Conservation (phyloP, 2,329 filamentous ascomycete genomes). For the Cadophora gregata region DNA sequence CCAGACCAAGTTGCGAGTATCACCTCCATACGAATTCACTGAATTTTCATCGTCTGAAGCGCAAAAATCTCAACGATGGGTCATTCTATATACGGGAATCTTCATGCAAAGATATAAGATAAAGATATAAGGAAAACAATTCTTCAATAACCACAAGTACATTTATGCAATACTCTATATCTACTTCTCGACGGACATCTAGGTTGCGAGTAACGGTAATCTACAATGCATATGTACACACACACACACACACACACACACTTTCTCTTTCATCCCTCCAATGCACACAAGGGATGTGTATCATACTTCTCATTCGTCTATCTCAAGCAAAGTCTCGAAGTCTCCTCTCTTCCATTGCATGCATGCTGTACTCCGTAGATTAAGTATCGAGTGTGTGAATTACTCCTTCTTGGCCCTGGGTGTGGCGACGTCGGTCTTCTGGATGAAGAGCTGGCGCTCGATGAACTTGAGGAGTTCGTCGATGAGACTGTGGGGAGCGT, state of each 20-base stretch:
- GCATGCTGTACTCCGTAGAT: background rate
- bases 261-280: background rate
- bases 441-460: constrained; percentile 59
- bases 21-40: too few relatives aligned
- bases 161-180: constrained; percentile 29
- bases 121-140: too few relatives aligned
- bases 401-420: constrained; percentile 44
- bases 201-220: background rate
- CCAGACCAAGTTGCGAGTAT: too few relatives aligned
- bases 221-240: background rate
- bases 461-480: constrained; percentile 71
- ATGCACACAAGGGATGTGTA: too few relatives aligned
- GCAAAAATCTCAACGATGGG: too few relatives aligned
- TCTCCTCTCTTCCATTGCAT: background rate
- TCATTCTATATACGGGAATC: too few relatives aligned
- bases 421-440: constrained; percentile 41
- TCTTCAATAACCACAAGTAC: background rate
- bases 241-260: background rate
- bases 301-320: background rate
- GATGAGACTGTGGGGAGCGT: constrained; percentile 56
- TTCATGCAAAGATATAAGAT: too few relatives aligned
- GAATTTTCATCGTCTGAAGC: too few relatives aligned
- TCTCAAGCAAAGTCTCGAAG: background rate
- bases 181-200: constrained; percentile 25
- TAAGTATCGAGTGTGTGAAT: background rate